Base-by-base conservation (phyloP, 257 asterid genomes). In the Capsicum baccatum region DNA sequence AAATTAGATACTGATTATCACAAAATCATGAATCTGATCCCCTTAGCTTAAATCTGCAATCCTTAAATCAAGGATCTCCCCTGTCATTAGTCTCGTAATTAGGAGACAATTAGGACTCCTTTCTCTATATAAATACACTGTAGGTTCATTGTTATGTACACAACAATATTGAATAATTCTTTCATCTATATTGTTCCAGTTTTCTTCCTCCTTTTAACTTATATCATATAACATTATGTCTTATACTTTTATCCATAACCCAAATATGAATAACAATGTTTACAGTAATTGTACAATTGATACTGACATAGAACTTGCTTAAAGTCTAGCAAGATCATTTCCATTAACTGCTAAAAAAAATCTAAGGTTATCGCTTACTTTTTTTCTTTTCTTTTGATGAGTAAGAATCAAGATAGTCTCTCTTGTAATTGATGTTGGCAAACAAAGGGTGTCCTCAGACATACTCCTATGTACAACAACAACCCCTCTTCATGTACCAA, bases 401-500 rank as follows among this genome's bases (percentile, higher is more conserved):
- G 80, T 19, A 73, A 47, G 59, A 74, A 52, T 21, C 81, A 76
- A 33, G 62, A 11, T 48, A 26, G 81, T 76, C 63, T 76, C 62
- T 52, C 62, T 52, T 52, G 62, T 44, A n/a, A 74, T 19, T 48
- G 60, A 74, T 21, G 60, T 74, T 19, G 57, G 44, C 44, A 19
- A 48, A 19, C 60, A n/a, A 73, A 48, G 44, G 59, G 60, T 48
- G 79, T 74, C 37, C n/a, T 48, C 68, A 21, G 42, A 48, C 59
- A 70, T 82, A 70, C 85, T 83, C 60, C 58, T 50, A 80, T 69
- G 44, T 57, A 44, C 64, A 80, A 67, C 54, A 67, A 48, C 21
- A 10, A 50, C 50, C 33, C 33, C 33, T 26, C 33, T 26, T 26
- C 81, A 81, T 54, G 70, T 48, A 68, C 79, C 74, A 35, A 64